These are phyloP conservation scores for Wallemia ichthyophaga DNA, from an alignment of 1,284 basidiomycete genomes.

Conservation along the genomic window DNA sequence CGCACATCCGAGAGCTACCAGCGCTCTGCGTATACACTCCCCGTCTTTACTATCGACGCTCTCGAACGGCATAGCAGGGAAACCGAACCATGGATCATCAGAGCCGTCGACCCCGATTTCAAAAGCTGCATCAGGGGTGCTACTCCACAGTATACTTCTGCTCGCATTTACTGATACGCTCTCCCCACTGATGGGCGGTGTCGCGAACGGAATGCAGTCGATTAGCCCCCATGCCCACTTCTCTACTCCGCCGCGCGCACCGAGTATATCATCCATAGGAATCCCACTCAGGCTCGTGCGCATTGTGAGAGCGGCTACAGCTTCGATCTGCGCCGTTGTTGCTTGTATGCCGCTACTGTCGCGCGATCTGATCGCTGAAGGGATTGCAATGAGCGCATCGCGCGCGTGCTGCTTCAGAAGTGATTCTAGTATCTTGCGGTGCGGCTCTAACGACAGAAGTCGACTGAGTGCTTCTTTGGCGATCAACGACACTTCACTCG, in stretches of 20 bases:
- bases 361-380: slow-evolving; percentile 34
- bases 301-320: slow-evolving; percentile 31
- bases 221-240: slow-evolving; percentile 64
- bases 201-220: slow-evolving; percentile 36
- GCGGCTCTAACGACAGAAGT: slow-evolving; percentile 20
- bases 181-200: slow-evolving; percentile 17
- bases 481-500: slow-evolving; percentile 22
- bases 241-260: slow-evolving; percentile 50
- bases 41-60: slow-evolving; percentile 2
- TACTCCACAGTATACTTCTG: background rate
- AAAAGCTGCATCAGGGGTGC: background rate
- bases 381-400: slow-evolving; percentile 37
- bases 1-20: background rate
- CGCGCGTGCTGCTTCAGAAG: slow-evolving; percentile 25
- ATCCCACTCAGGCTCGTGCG: slow-evolving; percentile 8
- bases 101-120: background rate
- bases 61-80: slow-evolving; percentile 7
- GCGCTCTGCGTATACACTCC: background rate
- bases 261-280: slow-evolving; percentile 27
- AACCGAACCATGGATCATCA: slow-evolving; percentile 8
- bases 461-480: slow-evolving; percentile 22
- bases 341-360: slow-evolving; percentile 41
- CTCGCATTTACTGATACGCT: background rate
- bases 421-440: slow-evolving; percentile 22
- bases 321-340: slow-evolving; percentile 31